Percentiles rank a stretch among this genome's conserved stretches.
phyloP scores from a whole-genome alignment of 148 eudicot genomes.

The Vaccinium macrocarpon region DNA sequence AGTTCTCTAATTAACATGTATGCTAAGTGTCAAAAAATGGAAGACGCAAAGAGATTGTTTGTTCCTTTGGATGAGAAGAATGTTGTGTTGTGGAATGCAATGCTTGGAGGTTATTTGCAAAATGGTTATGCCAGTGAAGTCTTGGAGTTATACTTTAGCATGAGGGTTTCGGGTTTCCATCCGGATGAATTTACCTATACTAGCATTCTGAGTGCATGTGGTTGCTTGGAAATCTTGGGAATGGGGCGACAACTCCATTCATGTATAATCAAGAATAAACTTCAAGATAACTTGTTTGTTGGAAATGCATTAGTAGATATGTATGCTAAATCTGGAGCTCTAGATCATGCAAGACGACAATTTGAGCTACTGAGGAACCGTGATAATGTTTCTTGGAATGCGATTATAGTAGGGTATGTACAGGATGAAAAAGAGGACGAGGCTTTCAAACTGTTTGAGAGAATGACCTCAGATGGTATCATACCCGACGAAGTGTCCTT shows the following conservation, averaged over 20 bases:
- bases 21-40: slow-evolving; percentile 69
- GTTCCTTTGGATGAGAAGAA: slow-evolving; percentile 57
- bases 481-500: slow-evolving; percentile 78
- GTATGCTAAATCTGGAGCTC: slow-evolving; percentile 83
- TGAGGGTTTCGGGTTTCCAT: slow-evolving; percentile 50
- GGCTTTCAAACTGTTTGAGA: slow-evolving; percentile 65
- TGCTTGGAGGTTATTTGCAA: slow-evolving; percentile 85
- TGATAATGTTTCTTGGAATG: slow-evolving; percentile 95
- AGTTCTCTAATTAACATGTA: slow-evolving; percentile 85
- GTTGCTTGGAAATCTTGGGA: slow-evolving; percentile 45
- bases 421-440: slow-evolving; percentile 65
- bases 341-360: slow-evolving; percentile 52
- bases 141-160: slow-evolving; percentile 46
- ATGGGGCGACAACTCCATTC: slow-evolving; percentile 76
- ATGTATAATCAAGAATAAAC: slow-evolving; percentile 61
- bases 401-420: slow-evolving; percentile 83
- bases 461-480: slow-evolving; percentile 59
- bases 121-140: slow-evolving; percentile 66
- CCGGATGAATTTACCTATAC: slow-evolving; percentile 88
- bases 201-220: slow-evolving; percentile 87
- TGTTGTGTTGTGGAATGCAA: slow-evolving; percentile 77
- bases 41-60: slow-evolving; percentile 58
- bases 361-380: slow-evolving; percentile 49
- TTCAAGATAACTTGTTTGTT: slow-evolving; percentile 56
- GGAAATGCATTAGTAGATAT: slow-evolving; percentile 82